Evolutionary conservation across 2,329 filamentous ascomycete genomes (phyloP).

Genomic region (Colletotrichum truncatum): DNA sequence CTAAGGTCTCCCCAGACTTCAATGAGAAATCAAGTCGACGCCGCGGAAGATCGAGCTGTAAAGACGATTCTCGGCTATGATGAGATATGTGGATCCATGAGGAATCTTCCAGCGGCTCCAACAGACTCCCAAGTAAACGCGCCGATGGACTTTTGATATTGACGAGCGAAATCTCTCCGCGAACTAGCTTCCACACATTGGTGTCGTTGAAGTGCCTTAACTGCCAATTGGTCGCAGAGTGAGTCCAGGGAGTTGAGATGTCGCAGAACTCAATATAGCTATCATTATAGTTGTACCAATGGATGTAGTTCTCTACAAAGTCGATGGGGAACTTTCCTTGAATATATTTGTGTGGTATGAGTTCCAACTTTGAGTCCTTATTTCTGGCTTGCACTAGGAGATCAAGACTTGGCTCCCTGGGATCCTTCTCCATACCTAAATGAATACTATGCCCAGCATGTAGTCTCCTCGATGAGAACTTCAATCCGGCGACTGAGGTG

Average conservation of each 20-base stretch:
- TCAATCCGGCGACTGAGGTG: slow-evolving; percentile 45
- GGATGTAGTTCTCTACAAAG: slow-evolving; percentile 50
- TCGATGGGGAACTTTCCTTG: slow-evolving; percentile 37
- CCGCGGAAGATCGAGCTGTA: not conserved
- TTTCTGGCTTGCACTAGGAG: not conserved
- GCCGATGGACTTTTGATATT: not conserved
- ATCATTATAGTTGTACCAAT: slow-evolving; percentile 53
- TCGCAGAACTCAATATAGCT: slow-evolving; percentile 44
- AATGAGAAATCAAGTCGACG: not conserved
- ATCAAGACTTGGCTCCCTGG: not conserved
- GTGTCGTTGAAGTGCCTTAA: not conserved
- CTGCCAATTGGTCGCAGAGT: not conserved
- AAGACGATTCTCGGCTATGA: not conserved
- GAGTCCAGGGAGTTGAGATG: slow-evolving; percentile 36
- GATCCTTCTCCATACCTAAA: not conserved
- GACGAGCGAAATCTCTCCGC: not conserved
- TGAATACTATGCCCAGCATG: slow-evolving; percentile 42
- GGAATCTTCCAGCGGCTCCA: not conserved
- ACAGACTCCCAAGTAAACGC: not conserved
- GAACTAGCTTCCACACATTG: not conserved
- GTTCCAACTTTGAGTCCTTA: not conserved
- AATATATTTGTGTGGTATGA: not conserved
- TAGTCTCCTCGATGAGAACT: slow-evolving; percentile 45
- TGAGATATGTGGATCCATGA: not conserved
- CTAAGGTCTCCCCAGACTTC: not conserved